Conservation (phyloP, 345 rosid species). For the Brassica juncea region DNA sequence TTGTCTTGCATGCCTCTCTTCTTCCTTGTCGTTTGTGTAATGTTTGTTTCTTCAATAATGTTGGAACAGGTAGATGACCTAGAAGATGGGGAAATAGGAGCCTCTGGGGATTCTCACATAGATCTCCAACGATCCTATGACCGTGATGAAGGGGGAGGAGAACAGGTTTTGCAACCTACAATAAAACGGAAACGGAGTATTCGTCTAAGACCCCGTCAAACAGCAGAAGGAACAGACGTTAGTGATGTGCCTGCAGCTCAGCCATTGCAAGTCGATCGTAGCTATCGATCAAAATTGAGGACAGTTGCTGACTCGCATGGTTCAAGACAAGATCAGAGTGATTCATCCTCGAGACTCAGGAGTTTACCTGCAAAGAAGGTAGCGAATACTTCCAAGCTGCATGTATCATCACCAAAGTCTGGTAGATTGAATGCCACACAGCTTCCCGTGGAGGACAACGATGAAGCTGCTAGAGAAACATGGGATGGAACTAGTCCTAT, state of each 20-base stretch:
- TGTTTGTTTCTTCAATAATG: slow-evolving; percentile 33
- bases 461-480: slow-evolving; percentile 61
- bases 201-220: slow-evolving; percentile 84
- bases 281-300: slow-evolving; percentile 65
- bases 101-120: slow-evolving; percentile 89
- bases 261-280: slow-evolving; percentile 60
- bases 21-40: slow-evolving; percentile 12
- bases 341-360: slow-evolving; percentile 59
- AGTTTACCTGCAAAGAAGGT: slow-evolving; percentile 66
- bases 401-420: slow-evolving; percentile 67
- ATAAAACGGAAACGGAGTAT: slow-evolving; percentile 96
- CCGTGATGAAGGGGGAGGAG: slow-evolving; percentile 94
- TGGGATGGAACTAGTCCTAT: slow-evolving; percentile 65
- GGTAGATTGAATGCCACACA: slow-evolving; percentile 60
- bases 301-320: slow-evolving; percentile 53
- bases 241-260: slow-evolving; percentile 54
- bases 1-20: slow-evolving; percentile 24
- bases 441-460: slow-evolving; percentile 53
- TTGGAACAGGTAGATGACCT: slow-evolving; percentile 78
- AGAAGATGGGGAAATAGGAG: slow-evolving; percentile 98
- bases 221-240: slow-evolving; percentile 63
- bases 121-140: slow-evolving; percentile 92
- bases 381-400: slow-evolving; percentile 66
- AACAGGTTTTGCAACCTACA: slow-evolving; percentile 96
- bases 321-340: slow-evolving; percentile 69